These are phyloP conservation scores for Pelomyxa schiedti DNA, from an alignment of 78 protist species.

Conservation along the genomic window DNA sequence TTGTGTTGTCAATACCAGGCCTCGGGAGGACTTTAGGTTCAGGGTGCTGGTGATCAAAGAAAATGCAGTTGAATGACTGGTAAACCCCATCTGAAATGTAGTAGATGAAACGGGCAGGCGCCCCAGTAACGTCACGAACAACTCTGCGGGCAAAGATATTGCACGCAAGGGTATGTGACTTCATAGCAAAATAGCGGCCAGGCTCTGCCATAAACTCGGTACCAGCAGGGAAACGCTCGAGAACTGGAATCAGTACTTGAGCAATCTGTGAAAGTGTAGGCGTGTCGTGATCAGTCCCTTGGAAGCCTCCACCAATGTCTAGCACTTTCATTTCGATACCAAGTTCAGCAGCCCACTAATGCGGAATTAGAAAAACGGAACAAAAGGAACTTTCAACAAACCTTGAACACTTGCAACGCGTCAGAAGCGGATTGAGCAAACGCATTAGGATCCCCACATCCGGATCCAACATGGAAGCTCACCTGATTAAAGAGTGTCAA, in stretches of 20 bases:
- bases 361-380: too few species aligned
- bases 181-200: slow-evolving; percentile 79
- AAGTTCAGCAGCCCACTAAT: too few species aligned
- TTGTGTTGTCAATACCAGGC: neutral
- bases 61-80: slow-evolving; percentile 85
- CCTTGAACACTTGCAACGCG: slow-evolving; percentile 65
- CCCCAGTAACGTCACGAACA: neutral
- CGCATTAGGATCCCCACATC: slow-evolving; percentile 61
- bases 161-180: slow-evolving; percentile 59
- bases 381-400: slow-evolving; percentile 78
- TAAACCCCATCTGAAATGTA: slow-evolving; percentile 88
- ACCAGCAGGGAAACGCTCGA: slow-evolving; percentile 42
- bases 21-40: slow-evolving; percentile 23
- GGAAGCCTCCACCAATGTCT: slow-evolving; percentile 96
- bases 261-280: slow-evolving; percentile 53
- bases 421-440: slow-evolving; percentile 52
- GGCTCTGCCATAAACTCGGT: slow-evolving; percentile 92
- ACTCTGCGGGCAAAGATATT: slow-evolving; percentile 57
- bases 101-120: slow-evolving; percentile 19
- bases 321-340: slow-evolving; percentile 55
- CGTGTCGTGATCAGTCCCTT: slow-evolving; percentile 58
- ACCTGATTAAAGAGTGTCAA: slow-evolving; percentile 62
- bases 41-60: slow-evolving; percentile 70
- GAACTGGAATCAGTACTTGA: slow-evolving; percentile 38
- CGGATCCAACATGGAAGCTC: slow-evolving; percentile 89